phyloP scores from a whole-genome alignment of 2,329 filamentous ascomycete species.

The Tympanopsis confertula region DNA sequence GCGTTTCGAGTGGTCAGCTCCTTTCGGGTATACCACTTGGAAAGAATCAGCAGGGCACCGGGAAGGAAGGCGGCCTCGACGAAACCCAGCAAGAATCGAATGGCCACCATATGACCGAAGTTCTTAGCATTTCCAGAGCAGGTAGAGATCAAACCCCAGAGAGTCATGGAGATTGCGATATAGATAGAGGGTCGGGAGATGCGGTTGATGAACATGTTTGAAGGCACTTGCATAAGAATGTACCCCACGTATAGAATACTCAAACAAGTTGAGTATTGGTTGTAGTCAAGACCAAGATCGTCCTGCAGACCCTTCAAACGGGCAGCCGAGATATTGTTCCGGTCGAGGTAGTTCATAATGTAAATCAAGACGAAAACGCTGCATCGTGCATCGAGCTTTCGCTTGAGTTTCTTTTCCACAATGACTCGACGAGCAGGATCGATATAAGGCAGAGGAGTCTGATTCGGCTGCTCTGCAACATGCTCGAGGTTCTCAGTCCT shows the following conservation, averaged over 20 bases:
- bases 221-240: slow-evolving; percentile 50
- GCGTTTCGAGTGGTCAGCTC: slow-evolving; percentile 42
- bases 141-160: slow-evolving; percentile 51
- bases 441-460: too few species aligned
- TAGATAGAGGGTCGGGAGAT: slow-evolving; percentile 38
- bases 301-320: slow-evolving; percentile 25
- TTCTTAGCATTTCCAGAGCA: slow-evolving; percentile 37
- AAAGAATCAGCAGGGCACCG: slow-evolving; percentile 49
- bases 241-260: slow-evolving; percentile 58
- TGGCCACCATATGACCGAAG: slow-evolving; percentile 40
- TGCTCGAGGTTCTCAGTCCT: too few species aligned
- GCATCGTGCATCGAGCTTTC: slow-evolving; percentile 61
- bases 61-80: slow-evolving; percentile 55
- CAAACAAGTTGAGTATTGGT: slow-evolving; percentile 39
- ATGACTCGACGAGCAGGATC: slow-evolving; percentile 34
- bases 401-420: slow-evolving; percentile 54
- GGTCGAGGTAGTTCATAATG: slow-evolving; percentile 17
- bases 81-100: slow-evolving; percentile 49
- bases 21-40: slow-evolving; percentile 55
- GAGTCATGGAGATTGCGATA: slow-evolving; percentile 36
- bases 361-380: slow-evolving; percentile 29
- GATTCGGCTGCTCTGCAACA: too few species aligned
- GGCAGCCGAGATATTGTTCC: slow-evolving; percentile 36
- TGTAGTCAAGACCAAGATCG: slow-evolving; percentile 23
- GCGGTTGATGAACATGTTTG: slow-evolving; percentile 44